Conservation (phyloP, 1,139 yeast genomes). For the Nadsonia starkeyi-henricii region DNA sequence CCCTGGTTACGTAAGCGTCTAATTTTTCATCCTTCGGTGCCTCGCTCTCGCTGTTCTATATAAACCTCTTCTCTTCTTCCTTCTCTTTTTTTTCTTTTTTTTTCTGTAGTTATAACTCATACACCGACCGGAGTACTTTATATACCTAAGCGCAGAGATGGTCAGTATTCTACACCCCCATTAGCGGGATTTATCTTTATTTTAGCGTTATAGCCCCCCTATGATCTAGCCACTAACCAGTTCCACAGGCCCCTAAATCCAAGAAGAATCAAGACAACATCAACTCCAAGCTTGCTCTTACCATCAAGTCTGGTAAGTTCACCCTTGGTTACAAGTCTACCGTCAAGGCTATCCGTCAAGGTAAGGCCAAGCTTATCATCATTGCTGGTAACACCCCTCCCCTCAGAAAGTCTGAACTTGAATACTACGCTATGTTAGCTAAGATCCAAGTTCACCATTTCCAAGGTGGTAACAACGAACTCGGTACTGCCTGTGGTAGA, state of each 20-base stretch:
- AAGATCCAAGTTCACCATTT: constrained; percentile 97
- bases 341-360: constrained; percentile 96
- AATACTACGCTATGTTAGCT: constrained; percentile 99
- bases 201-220: neutral
- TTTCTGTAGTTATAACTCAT: constrained; percentile 6
- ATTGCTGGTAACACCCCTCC: constrained; percentile 99
- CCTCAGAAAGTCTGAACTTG: constrained; percentile 98
- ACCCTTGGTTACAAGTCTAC: constrained; percentile 99
- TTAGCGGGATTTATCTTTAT: neutral
- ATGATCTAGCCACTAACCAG: constrained; percentile 4
- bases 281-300: constrained; percentile 96
- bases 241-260: constrained; percentile 80
- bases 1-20: no score
- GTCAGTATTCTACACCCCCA: constrained; percentile 43
- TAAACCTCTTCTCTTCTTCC: neutral
- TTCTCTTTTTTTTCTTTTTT: neutral
- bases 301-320: constrained; percentile 98
- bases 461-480: constrained; percentile 99
- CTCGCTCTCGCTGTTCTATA: no score
- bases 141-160: constrained; percentile 71
- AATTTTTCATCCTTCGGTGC: no score
- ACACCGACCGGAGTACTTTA: constrained; percentile 69
- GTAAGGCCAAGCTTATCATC: constrained; percentile 96
- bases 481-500: constrained; percentile 99
- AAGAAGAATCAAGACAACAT: constrained; percentile 85